Base-by-base conservation (phyloP, 2,329 filamentous ascomycete species). In the Pseudogymnoascus destructans region DNA sequence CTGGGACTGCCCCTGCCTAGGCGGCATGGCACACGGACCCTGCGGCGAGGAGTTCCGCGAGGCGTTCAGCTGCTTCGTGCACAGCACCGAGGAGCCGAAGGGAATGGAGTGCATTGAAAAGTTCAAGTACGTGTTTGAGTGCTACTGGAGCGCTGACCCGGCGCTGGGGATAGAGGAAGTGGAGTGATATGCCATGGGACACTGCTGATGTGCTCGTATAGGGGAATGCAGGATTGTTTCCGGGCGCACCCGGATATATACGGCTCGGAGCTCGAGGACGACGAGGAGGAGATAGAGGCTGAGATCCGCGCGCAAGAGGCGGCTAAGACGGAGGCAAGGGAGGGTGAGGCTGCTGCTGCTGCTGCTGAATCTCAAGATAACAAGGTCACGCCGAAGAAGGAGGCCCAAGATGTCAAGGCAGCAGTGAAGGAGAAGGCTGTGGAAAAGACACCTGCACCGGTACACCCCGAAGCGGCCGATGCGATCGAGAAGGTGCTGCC, bases 51-150 rank as follows among this genome's bases (percentile, higher is more conserved):
- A 97, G 68, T 98, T 98, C 80, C 90, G 86, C 76, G 84, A 85
- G 21, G 93, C 93, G 0, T 98, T 98, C 68, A 95, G 90, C 80
- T 98, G 93, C 75, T 98, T 98, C 68, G 90, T 98, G n/a, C 93
- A 85, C 75, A 95, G 89, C 2, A 84, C 82, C 40, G 89, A 95
- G 70, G 93, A 98, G 70, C 91, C 91, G 33, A 98, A 98, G 82
- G 92, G 92, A 57, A 92, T 95, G 76, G 90, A 96, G 70, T 96
- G 91, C 75, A 93, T 96, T 69, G 90, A 95, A 25, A 95, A 93
- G 75, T 96, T 96, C 79, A 91, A 95, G 89, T 93, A 78, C 52
- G 86, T 79, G 49, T 32, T 9, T 9, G 6, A 60, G 54, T 23
- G 32, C 35, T 59, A 52, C 55, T 21, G 57, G 57, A n/a, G 32